A percentile compares a stretch with the other conserved stretches of the same genome.
Conservation (phyloP, 345 rosid species). For the Gossypium sturtianum region DNA sequence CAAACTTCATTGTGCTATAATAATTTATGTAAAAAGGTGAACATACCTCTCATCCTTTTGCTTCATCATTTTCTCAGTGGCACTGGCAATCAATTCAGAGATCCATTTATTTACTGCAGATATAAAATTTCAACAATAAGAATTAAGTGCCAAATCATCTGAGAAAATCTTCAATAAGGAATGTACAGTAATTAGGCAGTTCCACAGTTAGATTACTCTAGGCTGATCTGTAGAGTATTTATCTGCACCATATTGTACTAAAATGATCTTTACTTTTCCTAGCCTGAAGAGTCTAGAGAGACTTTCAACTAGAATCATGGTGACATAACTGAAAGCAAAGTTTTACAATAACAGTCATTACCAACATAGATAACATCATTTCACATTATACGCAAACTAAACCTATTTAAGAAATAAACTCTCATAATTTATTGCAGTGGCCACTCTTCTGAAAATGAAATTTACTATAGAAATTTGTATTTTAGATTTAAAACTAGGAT, state of each 20-base stretch:
- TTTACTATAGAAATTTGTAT: background rate
- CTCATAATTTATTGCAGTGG: background rate
- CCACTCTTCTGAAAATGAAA: background rate
- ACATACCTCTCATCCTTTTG: conserved; percentile 90
- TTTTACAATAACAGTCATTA: background rate
- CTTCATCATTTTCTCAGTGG: conserved; percentile 94
- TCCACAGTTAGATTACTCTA: background rate
- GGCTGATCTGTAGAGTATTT: background rate
- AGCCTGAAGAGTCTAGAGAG: background rate
- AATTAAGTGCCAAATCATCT: background rate
- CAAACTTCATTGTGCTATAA: background rate
- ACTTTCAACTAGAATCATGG: background rate
- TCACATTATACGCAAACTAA: background rate
- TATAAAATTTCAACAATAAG: conserved; percentile 4
- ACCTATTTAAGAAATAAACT: background rate
- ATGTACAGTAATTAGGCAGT: background rate
- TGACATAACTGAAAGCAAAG: background rate
- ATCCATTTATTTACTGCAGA: conserved; percentile 89
- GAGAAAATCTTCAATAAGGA: conserved; percentile 4
- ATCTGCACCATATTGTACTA: conserved; percentile 1
- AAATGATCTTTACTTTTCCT: background rate
- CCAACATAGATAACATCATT: background rate
- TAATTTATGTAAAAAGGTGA: conserved; percentile 1
- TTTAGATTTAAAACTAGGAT: background rate
- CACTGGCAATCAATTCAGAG: conserved; percentile 72